A percentile compares a stretch with the other conserved stretches of the same genome.
phyloP scores from a whole-genome alignment of 1,139 yeast genomes.

The Candida buenavistaensis region DNA sequence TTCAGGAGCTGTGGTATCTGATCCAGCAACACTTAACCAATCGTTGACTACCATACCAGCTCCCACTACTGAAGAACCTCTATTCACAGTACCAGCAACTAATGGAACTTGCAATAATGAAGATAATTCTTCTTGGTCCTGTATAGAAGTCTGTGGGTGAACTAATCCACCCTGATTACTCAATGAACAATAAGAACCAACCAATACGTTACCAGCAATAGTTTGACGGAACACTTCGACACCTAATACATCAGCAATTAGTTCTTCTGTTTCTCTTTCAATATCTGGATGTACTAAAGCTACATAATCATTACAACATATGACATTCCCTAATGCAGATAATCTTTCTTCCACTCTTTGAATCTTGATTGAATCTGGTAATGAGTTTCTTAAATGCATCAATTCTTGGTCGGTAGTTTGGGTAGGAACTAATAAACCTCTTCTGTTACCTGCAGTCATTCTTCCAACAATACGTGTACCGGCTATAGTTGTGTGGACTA shows the following conservation, averaged over 20 bases:
- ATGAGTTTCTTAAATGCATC: slow-evolving; percentile 93
- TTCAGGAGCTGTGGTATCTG: slow-evolving; percentile 98
- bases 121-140: slow-evolving; percentile 97
- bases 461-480: slow-evolving; percentile 98
- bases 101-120: slow-evolving; percentile 94
- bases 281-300: slow-evolving; percentile 99
- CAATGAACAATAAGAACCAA: slow-evolving; percentile 92
- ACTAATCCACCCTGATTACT: slow-evolving; percentile 98
- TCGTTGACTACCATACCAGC: slow-evolving; percentile 99
- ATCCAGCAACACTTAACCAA: slow-evolving; percentile 96
- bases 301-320: slow-evolving; percentile 98
- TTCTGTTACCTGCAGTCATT: slow-evolving; percentile 98
- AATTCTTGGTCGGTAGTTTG: slow-evolving; percentile 99
- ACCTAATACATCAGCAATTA: slow-evolving; percentile 97
- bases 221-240: slow-evolving; percentile 99
- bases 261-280: slow-evolving; percentile 98
- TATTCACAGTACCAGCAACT: slow-evolving; percentile 97
- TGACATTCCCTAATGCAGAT: slow-evolving; percentile 95
- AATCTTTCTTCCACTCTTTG: slow-evolving; percentile 98
- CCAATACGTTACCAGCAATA: slow-evolving; percentile 95
- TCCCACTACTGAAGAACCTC: slow-evolving; percentile 97
- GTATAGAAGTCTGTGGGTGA: slow-evolving; percentile 95
- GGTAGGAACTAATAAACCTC: slow-evolving; percentile 95
- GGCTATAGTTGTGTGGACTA: slow-evolving; percentile 95
- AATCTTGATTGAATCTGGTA: slow-evolving; percentile 94